Evolutionary conservation across 2,329 filamentous ascomycete genomes (phyloP), one percentile per base, ranked within the genome.

Genomic region (Verticillium longisporum): DNA sequence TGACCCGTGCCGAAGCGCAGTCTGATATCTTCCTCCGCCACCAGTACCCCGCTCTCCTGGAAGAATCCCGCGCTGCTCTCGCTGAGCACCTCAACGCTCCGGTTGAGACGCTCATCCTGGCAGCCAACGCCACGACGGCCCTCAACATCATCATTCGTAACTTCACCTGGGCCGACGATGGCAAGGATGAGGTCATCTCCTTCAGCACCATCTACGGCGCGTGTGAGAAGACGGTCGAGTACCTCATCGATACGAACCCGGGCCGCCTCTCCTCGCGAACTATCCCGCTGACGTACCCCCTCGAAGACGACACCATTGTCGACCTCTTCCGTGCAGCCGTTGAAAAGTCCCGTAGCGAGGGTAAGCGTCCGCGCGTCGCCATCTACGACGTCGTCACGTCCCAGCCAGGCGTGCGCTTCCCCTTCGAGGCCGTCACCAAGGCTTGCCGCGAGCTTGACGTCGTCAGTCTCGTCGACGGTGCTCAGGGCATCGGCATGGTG

Each of bases 401-500:
- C 33, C 78, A 89, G 26, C 94, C 94, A 0, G 93, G 91, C 1
- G 82, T 96, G 0, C 77, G 87, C 2, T 86, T 97, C 67, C 94
- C 94, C 0, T 97, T 90, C 74, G 87, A 93, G 71, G 74, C 73
- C 1, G 75, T 97, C 61, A 81, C 83, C 1, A 72, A 74, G 7
- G 80, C 83, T 0, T 97, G 92, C 72, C 82, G 80, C 55, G 82
- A 88, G 61, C 77, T 88, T 31, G 85, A 83, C 0, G 77, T 97
- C 3, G 70, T 94, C 60, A 92, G 88, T 67, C 77, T 91, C 21
- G 79, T 97, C 41, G 94, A 98, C 71, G 93, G 85, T 15, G 94
- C 94, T 0, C 94, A 98, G 74, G 88, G 89, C 1, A 77, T 96
- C 31, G 94, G 94, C 1, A 89, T 95, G 74, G 81, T 97, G 7